These are phyloP conservation scores for Begonia masoniana DNA, from an alignment of 306 rosid genomes.

Conservation along the genomic window DNA sequence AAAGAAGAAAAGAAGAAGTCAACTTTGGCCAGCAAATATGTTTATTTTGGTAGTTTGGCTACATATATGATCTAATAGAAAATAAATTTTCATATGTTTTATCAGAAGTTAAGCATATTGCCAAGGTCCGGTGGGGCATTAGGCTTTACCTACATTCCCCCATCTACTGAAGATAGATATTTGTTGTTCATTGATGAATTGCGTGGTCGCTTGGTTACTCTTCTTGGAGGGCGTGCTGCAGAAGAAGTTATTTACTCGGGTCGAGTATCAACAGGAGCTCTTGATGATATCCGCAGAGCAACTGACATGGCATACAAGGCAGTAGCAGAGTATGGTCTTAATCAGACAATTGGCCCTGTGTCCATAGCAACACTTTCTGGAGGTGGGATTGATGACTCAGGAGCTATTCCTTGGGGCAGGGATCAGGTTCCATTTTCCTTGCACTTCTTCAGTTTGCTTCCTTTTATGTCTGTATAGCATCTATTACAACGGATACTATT, in stretches of 20 bases:
- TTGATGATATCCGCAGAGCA: constrained; percentile 92
- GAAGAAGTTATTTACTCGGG: constrained; percentile 93
- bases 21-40: too few species aligned
- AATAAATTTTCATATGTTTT: constrained; percentile 2
- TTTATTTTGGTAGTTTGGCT: too few species aligned
- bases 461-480: constrained; percentile 5
- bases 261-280: constrained; percentile 94
- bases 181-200: constrained; percentile 93
- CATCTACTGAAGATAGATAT: constrained; percentile 86
- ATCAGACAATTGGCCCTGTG: constrained; percentile 77
- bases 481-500: constrained; percentile 24
- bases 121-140: constrained; percentile 97
- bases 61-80: too few species aligned
- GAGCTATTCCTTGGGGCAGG: constrained; percentile 70
- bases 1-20: too few species aligned
- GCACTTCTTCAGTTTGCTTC: constrained; percentile 11
- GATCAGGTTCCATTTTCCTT: constrained; percentile 56
- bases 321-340: constrained; percentile 95
- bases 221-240: constrained; percentile 99
- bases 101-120: constrained; percentile 91
- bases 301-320: constrained; percentile 99
- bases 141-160: constrained; percentile 92
- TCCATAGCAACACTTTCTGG: constrained; percentile 69
- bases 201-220: constrained; percentile 89
- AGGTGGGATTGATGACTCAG: constrained; percentile 90